A percentile compares a stretch with the other conserved stretches of the same genome.
phyloP scores from a whole-genome alignment of 2,329 filamentous ascomycete species.

The Elsinoe ampelina region DNA sequence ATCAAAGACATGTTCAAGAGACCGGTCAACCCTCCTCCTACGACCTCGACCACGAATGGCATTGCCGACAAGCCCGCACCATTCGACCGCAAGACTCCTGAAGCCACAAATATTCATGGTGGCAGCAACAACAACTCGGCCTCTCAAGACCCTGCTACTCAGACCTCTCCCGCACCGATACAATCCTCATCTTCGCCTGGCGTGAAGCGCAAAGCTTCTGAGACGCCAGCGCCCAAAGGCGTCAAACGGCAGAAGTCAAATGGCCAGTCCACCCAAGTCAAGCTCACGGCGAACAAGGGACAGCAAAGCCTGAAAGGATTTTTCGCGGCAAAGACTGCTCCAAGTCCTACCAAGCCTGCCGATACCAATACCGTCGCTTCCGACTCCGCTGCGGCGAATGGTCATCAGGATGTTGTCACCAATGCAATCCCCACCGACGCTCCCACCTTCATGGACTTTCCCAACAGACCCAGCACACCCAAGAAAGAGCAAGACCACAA shows the following conservation, averaged over 20 bases:
- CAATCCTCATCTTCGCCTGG: not conserved
- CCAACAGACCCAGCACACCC: not conserved
- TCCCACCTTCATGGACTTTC: not conserved
- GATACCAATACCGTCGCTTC: not conserved
- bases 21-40: not conserved
- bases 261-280: constrained; percentile 18
- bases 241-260: constrained; percentile 46
- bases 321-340: constrained; percentile 53
- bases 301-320: constrained; percentile 66
- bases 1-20: constrained; percentile 91
- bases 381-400: not conserved
- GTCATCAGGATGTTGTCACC: not conserved
- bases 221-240: constrained; percentile 23
- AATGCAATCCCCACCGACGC: not conserved
- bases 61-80: not conserved
- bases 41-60: not conserved
- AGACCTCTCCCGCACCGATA: not conserved
- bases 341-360: constrained; percentile 1
- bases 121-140: not conserved
- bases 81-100: not conserved
- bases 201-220: constrained; percentile 29
- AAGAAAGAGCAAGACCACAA: not conserved
- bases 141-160: not conserved
- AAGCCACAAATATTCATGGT: not conserved
- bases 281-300: constrained; percentile 33